A percentile compares a stretch with the other conserved stretches of the same genome.
These are phyloP conservation scores for Coniochaeta prunicola DNA, from an alignment of 2,329 filamentous ascomycete species.

Conservation along the genomic window DNA sequence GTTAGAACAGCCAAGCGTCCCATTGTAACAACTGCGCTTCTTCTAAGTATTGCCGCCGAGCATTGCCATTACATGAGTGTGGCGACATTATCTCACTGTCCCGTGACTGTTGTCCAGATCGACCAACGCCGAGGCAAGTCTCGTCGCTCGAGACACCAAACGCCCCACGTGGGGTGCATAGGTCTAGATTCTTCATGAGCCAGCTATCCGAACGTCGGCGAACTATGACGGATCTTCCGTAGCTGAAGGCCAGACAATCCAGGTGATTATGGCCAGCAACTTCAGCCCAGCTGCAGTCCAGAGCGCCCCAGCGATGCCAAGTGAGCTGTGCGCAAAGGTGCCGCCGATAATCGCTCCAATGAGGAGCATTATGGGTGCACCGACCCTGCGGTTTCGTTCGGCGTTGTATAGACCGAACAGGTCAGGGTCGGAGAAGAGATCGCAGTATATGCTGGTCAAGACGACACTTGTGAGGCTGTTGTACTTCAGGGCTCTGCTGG, in stretches of 20 bases:
- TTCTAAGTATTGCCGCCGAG: not conserved
- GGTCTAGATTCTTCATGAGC: not conserved
- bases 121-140: not conserved
- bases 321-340: constrained; percentile 34
- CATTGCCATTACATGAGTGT: not conserved
- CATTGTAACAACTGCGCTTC: not conserved
- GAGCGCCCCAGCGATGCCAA: constrained; percentile 45
- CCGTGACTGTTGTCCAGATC: not conserved
- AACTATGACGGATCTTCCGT: constrained; percentile 10
- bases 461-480: constrained; percentile 71
- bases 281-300: constrained; percentile 56
- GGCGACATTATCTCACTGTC: not conserved
- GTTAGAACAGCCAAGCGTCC: not conserved
- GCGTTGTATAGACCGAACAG: constrained; percentile 36
- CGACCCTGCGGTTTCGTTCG: constrained; percentile 43
- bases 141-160: not conserved
- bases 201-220: not conserved
- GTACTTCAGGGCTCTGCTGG: constrained; percentile 61
- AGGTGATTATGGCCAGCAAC: constrained; percentile 44
- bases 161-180: not conserved
- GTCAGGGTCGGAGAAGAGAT: constrained; percentile 61
- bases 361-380: constrained; percentile 41
- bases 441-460: constrained; percentile 75
- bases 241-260: constrained; percentile 52
- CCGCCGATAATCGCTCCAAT: constrained; percentile 43